A percentile compares a stretch with the other conserved stretches of the same genome.
phyloP scores from a whole-genome alignment of 768 basidiomycete genomes.

The Agaricus subrufescens region DNA sequence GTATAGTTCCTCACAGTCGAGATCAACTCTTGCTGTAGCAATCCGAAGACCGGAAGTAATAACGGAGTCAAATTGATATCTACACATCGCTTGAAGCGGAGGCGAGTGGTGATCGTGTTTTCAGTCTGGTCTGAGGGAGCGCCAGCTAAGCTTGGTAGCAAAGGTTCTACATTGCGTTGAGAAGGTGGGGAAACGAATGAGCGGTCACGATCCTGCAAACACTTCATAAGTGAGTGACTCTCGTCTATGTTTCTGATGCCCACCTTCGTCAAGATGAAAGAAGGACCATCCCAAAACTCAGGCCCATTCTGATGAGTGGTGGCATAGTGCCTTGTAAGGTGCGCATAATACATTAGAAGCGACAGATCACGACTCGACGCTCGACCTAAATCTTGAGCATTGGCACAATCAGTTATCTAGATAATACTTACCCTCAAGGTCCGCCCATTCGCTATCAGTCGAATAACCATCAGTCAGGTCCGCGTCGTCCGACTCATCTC shows the following conservation, averaged over 20 bases:
- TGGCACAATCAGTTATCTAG: not conserved
- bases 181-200: not conserved
- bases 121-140: conserved; percentile 17
- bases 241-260: conserved; percentile 11
- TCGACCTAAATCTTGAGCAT: not conserved
- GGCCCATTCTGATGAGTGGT: conserved; percentile 27
- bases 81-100: conserved; percentile 33
- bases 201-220: conserved; percentile 1
- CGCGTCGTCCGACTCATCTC: conserved; percentile 77
- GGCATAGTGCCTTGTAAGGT: conserved; percentile 44
- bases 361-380: conserved; percentile 15
- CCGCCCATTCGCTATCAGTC: conserved; percentile 45
- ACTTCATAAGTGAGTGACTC: conserved; percentile 14
- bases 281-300: conserved; percentile 40
- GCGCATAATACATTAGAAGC: conserved; percentile 42
- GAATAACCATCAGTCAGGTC: conserved; percentile 56
- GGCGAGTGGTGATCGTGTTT: conserved; percentile 33
- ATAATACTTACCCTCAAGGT: conserved; percentile 32
- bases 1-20: conserved; percentile 32
- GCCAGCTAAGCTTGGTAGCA: not conserved
- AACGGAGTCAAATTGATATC: conserved; percentile 54
- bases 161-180: not conserved
- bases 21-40: conserved; percentile 44
- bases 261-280: conserved; percentile 44
- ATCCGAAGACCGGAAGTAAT: conserved; percentile 34